Conservation (phyloP, 768 basidiomycete species). For the Agrocybe pediades region DNA sequence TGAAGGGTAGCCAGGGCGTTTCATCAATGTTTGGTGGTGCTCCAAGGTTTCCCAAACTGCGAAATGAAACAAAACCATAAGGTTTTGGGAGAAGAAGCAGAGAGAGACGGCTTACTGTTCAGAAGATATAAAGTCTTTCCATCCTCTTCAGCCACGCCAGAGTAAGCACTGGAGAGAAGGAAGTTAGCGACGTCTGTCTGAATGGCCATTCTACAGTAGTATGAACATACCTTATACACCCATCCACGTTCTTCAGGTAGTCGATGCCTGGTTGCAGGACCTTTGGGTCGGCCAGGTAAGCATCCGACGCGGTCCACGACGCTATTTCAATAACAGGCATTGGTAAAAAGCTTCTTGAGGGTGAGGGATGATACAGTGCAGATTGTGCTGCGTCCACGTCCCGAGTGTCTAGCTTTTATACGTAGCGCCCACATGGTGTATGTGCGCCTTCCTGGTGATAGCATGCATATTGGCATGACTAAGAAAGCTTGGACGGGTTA, state of each 20-base stretch:
- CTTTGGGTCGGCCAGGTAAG: neutral
- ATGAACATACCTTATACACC: constrained; percentile 18
- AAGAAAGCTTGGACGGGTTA: no score
- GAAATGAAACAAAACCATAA: neutral
- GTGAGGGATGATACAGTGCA: neutral
- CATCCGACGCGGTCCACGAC: neutral
- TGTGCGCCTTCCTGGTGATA: neutral
- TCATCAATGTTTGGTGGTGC: constrained; percentile 17
- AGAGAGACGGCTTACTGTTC: constrained; percentile 4
- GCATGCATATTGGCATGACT: no score
- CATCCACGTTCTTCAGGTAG: constrained; percentile 23
- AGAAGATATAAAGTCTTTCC: constrained; percentile 14
- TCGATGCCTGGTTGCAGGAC: constrained; percentile 18
- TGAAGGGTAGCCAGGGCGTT: constrained; percentile 9
- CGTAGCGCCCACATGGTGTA: neutral
- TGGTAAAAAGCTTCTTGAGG: neutral
- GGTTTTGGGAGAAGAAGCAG: no score
- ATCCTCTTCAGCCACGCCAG: constrained; percentile 16
- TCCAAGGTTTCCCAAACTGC: constrained; percentile 19
- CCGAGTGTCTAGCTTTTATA: neutral
- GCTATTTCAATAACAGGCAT: neutral
- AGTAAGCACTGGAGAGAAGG: constrained; percentile 6
- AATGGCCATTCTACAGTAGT: neutral
- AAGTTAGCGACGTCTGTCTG: neutral
- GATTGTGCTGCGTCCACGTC: neutral